A percentile compares a stretch with the other conserved stretches of the same genome.
These are phyloP conservation scores for Oryza punctata DNA, from an alignment of 176 grass and related monocot species.

Conservation along the genomic window DNA sequence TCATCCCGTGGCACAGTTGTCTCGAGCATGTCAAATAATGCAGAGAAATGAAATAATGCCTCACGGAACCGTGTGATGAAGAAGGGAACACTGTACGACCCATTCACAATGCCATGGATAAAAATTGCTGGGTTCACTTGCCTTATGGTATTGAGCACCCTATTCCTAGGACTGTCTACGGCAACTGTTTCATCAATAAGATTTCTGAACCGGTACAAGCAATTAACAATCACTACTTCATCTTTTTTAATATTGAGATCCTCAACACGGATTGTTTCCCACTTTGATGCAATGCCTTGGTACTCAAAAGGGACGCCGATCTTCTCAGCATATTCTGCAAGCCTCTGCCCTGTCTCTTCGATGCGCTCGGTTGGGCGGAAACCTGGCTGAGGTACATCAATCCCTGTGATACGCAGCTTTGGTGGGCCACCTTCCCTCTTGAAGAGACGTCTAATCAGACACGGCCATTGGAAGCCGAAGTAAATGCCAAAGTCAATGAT, in stretches of 20 bases:
- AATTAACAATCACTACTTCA: slow-evolving; percentile 94
- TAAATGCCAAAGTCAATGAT: slow-evolving; percentile 98
- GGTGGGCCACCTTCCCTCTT: slow-evolving; percentile 75
- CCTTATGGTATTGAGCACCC: slow-evolving; percentile 92
- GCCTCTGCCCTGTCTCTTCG: slow-evolving; percentile 85
- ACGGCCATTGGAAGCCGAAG: slow-evolving; percentile 96
- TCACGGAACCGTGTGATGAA: slow-evolving; percentile 95
- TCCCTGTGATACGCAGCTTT: slow-evolving; percentile 80
- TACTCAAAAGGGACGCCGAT: slow-evolving; percentile 84
- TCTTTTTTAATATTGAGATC: slow-evolving; percentile 75
- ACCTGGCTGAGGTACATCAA: slow-evolving; percentile 91
- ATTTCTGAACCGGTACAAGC: slow-evolving; percentile 92
- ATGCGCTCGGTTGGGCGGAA: slow-evolving; percentile 88
- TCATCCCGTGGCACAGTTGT: slow-evolving; percentile 80
- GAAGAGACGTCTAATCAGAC: slow-evolving; percentile 80
- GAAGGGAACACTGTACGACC: slow-evolving; percentile 93
- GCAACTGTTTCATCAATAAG: slow-evolving; percentile 93
- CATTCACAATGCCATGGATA: slow-evolving; percentile 94
- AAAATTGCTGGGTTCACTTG: slow-evolving; percentile 87
- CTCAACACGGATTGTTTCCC: slow-evolving; percentile 79
- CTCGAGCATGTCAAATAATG: slow-evolving; percentile 93
- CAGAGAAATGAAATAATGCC: slow-evolving; percentile 90
- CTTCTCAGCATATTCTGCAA: slow-evolving; percentile 81
- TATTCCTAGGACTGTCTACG: slow-evolving; percentile 90
- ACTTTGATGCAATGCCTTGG: slow-evolving; percentile 86